phyloP scores from a whole-genome alignment of 1,139 yeast species.

The Groenewaldozyma auringiensis region DNA sequence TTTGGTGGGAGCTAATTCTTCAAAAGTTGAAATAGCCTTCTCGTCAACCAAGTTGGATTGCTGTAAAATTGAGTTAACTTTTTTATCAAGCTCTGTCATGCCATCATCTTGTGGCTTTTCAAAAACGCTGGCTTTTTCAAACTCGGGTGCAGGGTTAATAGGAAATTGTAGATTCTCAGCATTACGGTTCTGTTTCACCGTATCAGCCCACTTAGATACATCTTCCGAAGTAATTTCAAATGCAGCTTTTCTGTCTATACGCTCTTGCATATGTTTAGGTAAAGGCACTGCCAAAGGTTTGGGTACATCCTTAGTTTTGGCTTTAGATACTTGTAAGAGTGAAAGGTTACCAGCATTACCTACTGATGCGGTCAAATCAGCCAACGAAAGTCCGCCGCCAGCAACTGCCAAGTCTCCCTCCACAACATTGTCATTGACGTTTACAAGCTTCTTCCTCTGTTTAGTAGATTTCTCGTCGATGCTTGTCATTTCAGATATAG shows the following conservation, averaged over 20 bases:
- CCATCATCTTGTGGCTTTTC: conserved; percentile 32
- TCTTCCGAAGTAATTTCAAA: conserved; percentile 83
- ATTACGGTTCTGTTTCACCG: conserved; percentile 66
- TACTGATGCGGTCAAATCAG: conserved; percentile 57
- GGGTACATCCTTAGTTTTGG: conserved; percentile 16
- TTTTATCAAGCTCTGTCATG: conserved; percentile 58
- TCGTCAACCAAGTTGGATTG: conserved; percentile 68
- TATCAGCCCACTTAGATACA: conserved; percentile 81
- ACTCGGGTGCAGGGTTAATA: conserved; percentile 42
- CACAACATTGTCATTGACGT: conserved; percentile 47
- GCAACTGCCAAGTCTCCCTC: conserved; percentile 74
- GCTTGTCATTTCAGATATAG: conserved; percentile 21
- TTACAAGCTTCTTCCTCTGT: conserved; percentile 32
- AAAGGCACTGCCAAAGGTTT: conserved; percentile 69
- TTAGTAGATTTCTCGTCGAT: conserved; percentile 21
- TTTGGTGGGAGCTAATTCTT: conserved; percentile 69
- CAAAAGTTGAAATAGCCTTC: conserved; percentile 70
- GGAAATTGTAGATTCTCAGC: conserved; percentile 84
- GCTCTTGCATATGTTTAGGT: conserved; percentile 76
- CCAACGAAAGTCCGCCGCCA: conserved; percentile 45
- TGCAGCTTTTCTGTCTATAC: conserved; percentile 85
- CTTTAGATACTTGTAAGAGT: not conserved
- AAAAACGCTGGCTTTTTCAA: conserved; percentile 48
- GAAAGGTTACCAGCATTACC: conserved; percentile 2
- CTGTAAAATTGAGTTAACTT: conserved; percentile 52